Evolutionary conservation across 2,329 filamentous ascomycete species (phyloP).

Genomic region (Aureobasidium vineae): DNA sequence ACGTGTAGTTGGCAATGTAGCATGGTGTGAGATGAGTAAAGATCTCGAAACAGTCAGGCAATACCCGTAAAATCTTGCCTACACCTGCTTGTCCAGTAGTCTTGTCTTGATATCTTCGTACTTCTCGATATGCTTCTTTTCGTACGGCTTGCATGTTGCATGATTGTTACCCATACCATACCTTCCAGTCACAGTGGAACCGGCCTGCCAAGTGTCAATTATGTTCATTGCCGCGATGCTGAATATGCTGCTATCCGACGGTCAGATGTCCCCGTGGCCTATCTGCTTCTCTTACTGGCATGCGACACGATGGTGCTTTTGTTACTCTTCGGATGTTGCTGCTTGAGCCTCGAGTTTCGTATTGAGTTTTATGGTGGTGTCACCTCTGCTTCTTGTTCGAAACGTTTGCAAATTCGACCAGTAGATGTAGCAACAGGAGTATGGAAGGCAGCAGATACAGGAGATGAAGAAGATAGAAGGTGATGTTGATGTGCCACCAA

Average conservation of each 20-base stretch:
- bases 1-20: too few relatives aligned
- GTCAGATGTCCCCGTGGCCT: neutral
- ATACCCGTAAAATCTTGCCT: neutral
- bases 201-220: constrained; percentile 13
- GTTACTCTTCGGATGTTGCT: neutral
- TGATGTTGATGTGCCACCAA: neutral
- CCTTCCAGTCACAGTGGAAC: neutral
- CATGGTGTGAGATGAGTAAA: too few relatives aligned
- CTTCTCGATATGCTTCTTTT: neutral
- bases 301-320: neutral
- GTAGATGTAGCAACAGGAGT: neutral
- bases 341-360: too few relatives aligned
- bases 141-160: neutral
- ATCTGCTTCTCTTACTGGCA: neutral
- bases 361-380: neutral
- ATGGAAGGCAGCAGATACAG: neutral
- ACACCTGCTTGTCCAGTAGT: neutral
- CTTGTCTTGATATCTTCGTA: neutral
- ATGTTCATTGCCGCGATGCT: constrained; percentile 9
- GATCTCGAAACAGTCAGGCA: neutral
- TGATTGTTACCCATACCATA: neutral
- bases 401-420: neutral
- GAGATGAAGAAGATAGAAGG: neutral
- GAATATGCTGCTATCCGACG: constrained; percentile 3
- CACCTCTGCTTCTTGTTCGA: neutral